Percentiles rank a stretch among this genome's conserved stretches.
These are phyloP conservation scores for Limnanthes douglasii DNA, from an alignment of 345 rosid genomes.

Conservation along the genomic window DNA sequence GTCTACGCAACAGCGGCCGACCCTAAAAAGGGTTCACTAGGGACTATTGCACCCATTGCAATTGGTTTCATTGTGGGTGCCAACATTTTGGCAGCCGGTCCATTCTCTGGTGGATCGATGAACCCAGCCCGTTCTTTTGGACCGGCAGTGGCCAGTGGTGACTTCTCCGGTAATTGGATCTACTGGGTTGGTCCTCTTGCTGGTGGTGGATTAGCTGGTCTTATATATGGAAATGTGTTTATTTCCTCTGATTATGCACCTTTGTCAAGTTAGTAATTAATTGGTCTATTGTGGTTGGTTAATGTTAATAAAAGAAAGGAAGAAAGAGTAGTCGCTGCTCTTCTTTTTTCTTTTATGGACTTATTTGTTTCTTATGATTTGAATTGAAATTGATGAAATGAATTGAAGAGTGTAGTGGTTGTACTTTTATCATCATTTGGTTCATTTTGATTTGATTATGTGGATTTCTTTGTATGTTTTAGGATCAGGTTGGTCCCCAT, in stretches of 20 bases:
- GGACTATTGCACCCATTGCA: constrained; percentile 83
- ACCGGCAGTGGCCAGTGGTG: constrained; percentile 75
- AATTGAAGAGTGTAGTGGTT: too few relatives aligned
- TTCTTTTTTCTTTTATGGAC: too few relatives aligned
- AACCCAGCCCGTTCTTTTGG: constrained; percentile 97
- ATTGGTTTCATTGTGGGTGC: constrained; percentile 94
- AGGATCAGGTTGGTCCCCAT: too few relatives aligned
- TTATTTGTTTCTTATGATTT: constrained; percentile 10
- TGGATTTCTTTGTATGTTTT: too few relatives aligned
- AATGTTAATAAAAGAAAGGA: too few relatives aligned
- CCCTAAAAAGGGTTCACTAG: constrained; percentile 85
- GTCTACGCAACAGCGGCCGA: constrained; percentile 95
- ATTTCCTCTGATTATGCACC: constrained; percentile 44
- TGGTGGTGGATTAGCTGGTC: constrained; percentile 85
- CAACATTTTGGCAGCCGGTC: constrained; percentile 91
- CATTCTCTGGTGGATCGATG: constrained; percentile 96
- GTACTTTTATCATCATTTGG: too few relatives aligned
- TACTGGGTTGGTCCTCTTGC: constrained; percentile 89
- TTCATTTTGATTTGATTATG: too few relatives aligned
- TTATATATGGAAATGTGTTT: constrained; percentile 53
- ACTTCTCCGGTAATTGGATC: constrained; percentile 84
- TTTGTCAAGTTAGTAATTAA: too few relatives aligned
- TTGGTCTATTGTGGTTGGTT: too few relatives aligned
- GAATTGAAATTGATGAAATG: too few relatives aligned
- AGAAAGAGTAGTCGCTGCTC: too few relatives aligned